Evolutionary conservation across 1,139 yeast species (phyloP), one percentile per base, ranked within the genome.

Genomic region (Geotrichum reessii): DNA sequence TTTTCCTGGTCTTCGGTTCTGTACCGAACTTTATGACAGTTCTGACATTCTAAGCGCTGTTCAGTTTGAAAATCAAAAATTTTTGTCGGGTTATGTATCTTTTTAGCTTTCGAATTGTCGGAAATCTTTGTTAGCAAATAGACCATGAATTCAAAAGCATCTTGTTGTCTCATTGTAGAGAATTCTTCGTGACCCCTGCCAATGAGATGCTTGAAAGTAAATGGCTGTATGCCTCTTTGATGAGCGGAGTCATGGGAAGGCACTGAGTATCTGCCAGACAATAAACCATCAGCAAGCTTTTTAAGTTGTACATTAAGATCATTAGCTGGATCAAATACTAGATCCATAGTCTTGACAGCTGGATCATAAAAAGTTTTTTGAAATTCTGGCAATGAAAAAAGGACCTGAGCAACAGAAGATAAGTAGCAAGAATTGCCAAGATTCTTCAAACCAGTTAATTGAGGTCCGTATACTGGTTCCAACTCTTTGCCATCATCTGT

Each of bases 391-490:
- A 76, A 61, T 2, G 77, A 73, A 66, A 87, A 86, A 58, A 93
- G 74, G 2, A 85, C 78, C 71, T 93, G 99, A 3, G 90, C 63
- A 0, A 85, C 92, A 0, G 96, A 86, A 55, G 92, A 87, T 63
- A 93, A 67, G 70, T 93, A 93, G 73, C 99, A 93, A 0, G 97
- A 87, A 68, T 93, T 93, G 2, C 99, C 99, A 63, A 93, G 74
- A 70, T 93, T 93, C 64, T 85, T 83, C 69, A 95, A 74, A 0
- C 99, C 99, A 0, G 95, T 85, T 59, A 86, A 74, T 6, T 84
- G 86, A 47, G 81, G 71, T 1, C 93, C 95, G 73, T 78, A 85
- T 0, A 90, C 74, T 0, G 92, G 90, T 21, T 73, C 69, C 52
- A 88, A 74, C 53, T 80, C 80, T 51, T 81, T 82, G 24, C 97